Base-by-base conservation (phyloP, 2,329 filamentous ascomycete genomes). In the Fusarium oxysporum region DNA sequence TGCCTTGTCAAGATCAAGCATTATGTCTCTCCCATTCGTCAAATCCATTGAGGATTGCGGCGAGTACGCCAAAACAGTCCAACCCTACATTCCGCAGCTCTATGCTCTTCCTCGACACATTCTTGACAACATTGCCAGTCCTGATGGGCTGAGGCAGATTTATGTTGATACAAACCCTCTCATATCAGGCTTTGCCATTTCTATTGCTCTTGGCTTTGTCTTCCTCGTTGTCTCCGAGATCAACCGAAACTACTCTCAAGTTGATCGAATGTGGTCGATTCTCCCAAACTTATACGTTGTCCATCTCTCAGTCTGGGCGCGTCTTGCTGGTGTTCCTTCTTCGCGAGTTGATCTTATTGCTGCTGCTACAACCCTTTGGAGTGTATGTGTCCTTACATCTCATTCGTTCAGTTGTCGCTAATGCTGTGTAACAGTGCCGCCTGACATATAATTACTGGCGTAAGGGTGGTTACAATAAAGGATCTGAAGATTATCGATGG, bases 391-490 rank as follows among this genome's bases (percentile, higher is more conserved):
- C 17, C 30, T 56, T 33, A n/a, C 9, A 28, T 37, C 21, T 13
- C 9, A 30, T 51, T 33, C 6, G 8, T 43, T 48, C 12, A 32
- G 25, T 13, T 6, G 9, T 45, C 41, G 56, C 64, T 75, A 33
- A 70, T 63, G 45, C 25, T 21, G 12, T n/a, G n/a, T 14, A 60
- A 30, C 67, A 95, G 93, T 80, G 85, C 65, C 92, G 96, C 16
- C 85, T 99, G 82, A 98, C 96, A 6, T 98, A 90, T 86, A 99
- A 99, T 83, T 99, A 98, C 84, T 97, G 93, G 92, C 92, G 96
- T 65, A 97, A 94, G 81, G 96, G 96, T 43, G 96, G 96, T 30
- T 99, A 99, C 81, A 85, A 87, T 21, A 86, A 95, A 72, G 96
- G 96, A 41, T 95, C 93, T 21, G 96, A 99, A 82, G 96, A 99